Evolutionary conservation across 1,284 basidiomycete species (phyloP), one percentile per base, ranked within the genome.

Genomic region (Mycena citricolor): DNA sequence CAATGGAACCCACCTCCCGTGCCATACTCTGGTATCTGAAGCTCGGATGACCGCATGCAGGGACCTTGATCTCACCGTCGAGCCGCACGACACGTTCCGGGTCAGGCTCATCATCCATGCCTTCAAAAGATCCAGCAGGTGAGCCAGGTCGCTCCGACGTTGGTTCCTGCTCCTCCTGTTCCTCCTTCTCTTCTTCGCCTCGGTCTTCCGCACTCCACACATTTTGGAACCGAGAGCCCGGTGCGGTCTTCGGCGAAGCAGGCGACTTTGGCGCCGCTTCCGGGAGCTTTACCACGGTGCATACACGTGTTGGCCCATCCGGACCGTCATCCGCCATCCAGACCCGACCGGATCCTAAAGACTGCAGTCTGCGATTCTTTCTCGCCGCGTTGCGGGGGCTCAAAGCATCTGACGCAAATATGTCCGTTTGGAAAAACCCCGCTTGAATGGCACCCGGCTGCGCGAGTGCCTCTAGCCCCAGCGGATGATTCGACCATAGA

Each of bases 21-120:
- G 8, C 33, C 33, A 35, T 35, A 14, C 33, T 35, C 19, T 21
- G 12, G 33, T 21, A 35, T 17, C 33, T 17, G 19, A 35, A 35
- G 33, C 33, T 35, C 19, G 33, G 33, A 14, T 35, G 33, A 22
- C 33, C 24, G 14, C 33, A 35, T 6, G 33, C 33, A 13, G 33
- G 33, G 8, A 35, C 33, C 11, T 14, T 5, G 12, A 35, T 22
- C 33, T 35, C 19, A 12, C 33, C 33, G 19, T 35, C 33, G 5
- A 35, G 19, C 5, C 33, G 33, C 19, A 35, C 33, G 8, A 35
- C 33, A 21, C 24, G 20, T 11, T 16, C 33, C 5, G 12, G 14
- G 12, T 35, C 14, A 14, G 20, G 19, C 26, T 29, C 26, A 10
- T 10, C 26, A n/a, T 29, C 26, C 12, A 35, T 21, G 6, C 14